Conservation (phyloP, 2,329 filamentous ascomycete species). For the Catunica adiposa region DNA sequence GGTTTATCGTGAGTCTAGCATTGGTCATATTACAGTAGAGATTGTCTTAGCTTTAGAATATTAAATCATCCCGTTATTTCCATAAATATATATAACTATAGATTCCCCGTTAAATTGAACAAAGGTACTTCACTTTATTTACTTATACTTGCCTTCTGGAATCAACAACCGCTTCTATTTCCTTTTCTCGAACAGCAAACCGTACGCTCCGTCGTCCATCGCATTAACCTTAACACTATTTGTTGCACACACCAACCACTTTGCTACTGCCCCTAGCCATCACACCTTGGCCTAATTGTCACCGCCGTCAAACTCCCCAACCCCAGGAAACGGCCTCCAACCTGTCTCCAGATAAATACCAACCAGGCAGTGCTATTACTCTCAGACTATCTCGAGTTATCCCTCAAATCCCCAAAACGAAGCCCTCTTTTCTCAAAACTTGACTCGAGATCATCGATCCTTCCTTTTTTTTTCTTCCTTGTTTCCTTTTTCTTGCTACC, state of each 20-base stretch:
- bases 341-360: neutral
- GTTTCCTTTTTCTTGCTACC: too few relatives aligned
- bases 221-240: neutral
- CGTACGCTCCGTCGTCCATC: neutral
- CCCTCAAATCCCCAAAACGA: neutral
- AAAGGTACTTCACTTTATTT: neutral
- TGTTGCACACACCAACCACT: neutral
- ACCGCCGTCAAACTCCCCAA: neutral
- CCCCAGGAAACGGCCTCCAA: neutral
- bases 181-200: neutral
- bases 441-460: neutral
- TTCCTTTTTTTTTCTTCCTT: too few relatives aligned
- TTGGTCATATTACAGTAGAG: neutral
- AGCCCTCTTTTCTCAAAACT: neutral
- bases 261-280: neutral
- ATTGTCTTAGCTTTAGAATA: neutral
- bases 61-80: too few relatives aligned
- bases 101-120: too few relatives aligned
- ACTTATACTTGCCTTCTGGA: neutral
- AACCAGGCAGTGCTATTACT: too few relatives aligned
- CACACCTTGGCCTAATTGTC: neutral
- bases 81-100: too few relatives aligned
- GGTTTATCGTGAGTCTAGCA: neutral
- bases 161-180: neutral
- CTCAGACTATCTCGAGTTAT: too few relatives aligned